A percentile compares a stretch with the other conserved stretches of the same genome.
Evolutionary conservation across 352 stramenopile genomes (phyloP).

Genomic region (Pythium coloratum): DNA sequence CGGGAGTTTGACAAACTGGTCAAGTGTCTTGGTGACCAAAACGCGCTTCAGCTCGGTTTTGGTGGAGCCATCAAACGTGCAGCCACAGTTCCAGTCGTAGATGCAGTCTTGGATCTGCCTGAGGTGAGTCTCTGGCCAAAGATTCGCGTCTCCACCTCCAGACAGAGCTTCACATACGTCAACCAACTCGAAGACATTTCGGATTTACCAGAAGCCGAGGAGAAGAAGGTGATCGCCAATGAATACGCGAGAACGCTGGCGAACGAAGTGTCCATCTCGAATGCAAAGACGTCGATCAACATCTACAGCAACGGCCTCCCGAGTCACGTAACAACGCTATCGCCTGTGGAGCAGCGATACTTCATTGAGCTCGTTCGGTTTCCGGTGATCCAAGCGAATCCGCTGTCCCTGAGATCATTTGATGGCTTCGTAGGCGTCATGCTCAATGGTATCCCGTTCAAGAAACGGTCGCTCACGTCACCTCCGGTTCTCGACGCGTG

Average conservation of each 20-base stretch:
- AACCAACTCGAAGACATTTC: slow-evolving; percentile 49
- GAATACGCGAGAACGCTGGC: slow-evolving; percentile 6
- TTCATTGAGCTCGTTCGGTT: slow-evolving; percentile 67
- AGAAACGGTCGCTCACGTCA: not conserved
- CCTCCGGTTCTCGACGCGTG: slow-evolving; percentile 34
- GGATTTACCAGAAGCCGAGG: slow-evolving; percentile 2
- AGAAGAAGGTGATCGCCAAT: not conserved
- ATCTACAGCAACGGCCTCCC: slow-evolving; percentile 75
- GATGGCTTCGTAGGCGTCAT: slow-evolving; percentile 50
- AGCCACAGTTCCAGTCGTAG: slow-evolving; percentile 40
- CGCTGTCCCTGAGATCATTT: slow-evolving; percentile 25
- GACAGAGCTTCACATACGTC: slow-evolving; percentile 43
- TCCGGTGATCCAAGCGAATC: slow-evolving; percentile 32
- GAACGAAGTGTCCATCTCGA: slow-evolving; percentile 50
- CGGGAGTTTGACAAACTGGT: slow-evolving; percentile 58
- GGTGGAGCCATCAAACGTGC: slow-evolving; percentile 47
- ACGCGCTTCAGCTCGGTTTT: slow-evolving; percentile 46
- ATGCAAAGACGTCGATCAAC: slow-evolving; percentile 38
- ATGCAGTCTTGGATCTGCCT: slow-evolving; percentile 59
- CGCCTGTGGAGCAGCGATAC: slow-evolving; percentile 35
- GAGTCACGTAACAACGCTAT: slow-evolving; percentile 26
- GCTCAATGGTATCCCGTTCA: slow-evolving; percentile 64
- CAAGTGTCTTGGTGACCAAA: slow-evolving; percentile 37
- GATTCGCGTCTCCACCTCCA: slow-evolving; percentile 42
- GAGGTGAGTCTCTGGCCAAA: slow-evolving; percentile 64